Base-by-base conservation (phyloP, 176 grass and related monocot species). In the Musa acuminata region DNA sequence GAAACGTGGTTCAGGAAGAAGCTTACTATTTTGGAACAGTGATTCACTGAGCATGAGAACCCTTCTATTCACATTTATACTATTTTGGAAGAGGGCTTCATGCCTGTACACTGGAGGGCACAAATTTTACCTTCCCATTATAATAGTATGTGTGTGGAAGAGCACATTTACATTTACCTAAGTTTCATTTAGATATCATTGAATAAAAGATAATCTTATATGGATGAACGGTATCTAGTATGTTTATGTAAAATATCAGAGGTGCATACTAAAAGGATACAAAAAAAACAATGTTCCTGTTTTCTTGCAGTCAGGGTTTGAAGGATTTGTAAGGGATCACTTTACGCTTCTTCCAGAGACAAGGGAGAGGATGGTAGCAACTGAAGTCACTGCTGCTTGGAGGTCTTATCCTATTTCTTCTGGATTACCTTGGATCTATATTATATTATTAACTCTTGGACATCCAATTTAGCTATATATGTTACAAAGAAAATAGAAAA, bases 321-420 rank as follows among this genome's bases (percentile, higher is more conserved):
- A 93, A 91, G 82, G 86, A 50, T 98, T 98, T 80, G 86, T 91
- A 51, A 98, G 84, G 57, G 94, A 98, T 80, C 71, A 52, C 20
- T 98, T 87, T 76, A 98, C 84, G 2, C 72, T 98, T 88, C 91
- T 98, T 73, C 90, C 86, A 74, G 88, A 98, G 77, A 98, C 94
- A 72, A 89, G 82, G 84, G 94, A 98, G 64, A 90, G 90, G 80
- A 93, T 98, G 48, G 80, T 93, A 19, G 94, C 94, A 76, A 93
- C 94, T 66, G 94, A 98, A 86, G 90, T 98, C 62, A 91, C 87
- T 83, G 85, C 90, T 82, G 93, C 80, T 72, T 98, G 94, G 94
- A 98, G 90, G 94, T 91, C 8, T 70, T 72, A 0, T 64, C 14
- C 27, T 75, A 67, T 79, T 71, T 80, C 80, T 0, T 27, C 22